Base-by-base conservation (phyloP, 2,329 filamentous ascomycete genomes). In the Colletotrichum noveboracense region DNA sequence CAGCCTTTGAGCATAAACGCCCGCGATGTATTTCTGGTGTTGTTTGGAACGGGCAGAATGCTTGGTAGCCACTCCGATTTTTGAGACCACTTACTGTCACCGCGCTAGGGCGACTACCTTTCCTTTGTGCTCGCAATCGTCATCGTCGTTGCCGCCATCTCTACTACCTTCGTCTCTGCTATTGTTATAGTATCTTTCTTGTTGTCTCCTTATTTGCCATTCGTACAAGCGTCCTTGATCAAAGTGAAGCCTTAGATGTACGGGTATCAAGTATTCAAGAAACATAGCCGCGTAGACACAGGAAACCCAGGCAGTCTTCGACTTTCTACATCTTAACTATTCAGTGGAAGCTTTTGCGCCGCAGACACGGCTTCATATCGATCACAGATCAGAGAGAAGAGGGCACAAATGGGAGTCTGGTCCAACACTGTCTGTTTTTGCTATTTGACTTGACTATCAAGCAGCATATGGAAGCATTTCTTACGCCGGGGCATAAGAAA, bases 1-100 rank as follows among this genome's bases (percentile, higher is more conserved):
- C 4, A 13, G 6, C 6, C 10, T 7, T 0, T 7, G 1, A 5
- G 6, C 4, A 21, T 7, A 52, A 4, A 52, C 1, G 43, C 5
- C 43, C 1, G 43, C 6, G 0, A 3, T 4, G 43, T 21, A 21
- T 52, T 2, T 21, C n/a, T 52, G 12, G 12, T 24, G 6, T 13
- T 13, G 6, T 24, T 7, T 52, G n/a, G 6, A 48, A 48, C 1
- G 18, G 10, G 43, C 1, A 21, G n/a, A 13, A 24, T 7, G 10
- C 12, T 52, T 52, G 4, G 43, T 52, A 52, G 43, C 43, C 6
- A 12, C 0, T n/a, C 0, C 5, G 18, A 0, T 7, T 12, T 7
- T n/a, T n/a, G 38, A 48, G 38, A 48, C 38, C 18, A 48, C 38
- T 1, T n/a, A 12, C 6, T n/a, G 18, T n/a, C 1, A 2, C 1